Evolutionary conservation across 129 eudicot genomes (phyloP), one percentile per base, ranked within the genome.

Genomic region (Erigeron canadensis): DNA sequence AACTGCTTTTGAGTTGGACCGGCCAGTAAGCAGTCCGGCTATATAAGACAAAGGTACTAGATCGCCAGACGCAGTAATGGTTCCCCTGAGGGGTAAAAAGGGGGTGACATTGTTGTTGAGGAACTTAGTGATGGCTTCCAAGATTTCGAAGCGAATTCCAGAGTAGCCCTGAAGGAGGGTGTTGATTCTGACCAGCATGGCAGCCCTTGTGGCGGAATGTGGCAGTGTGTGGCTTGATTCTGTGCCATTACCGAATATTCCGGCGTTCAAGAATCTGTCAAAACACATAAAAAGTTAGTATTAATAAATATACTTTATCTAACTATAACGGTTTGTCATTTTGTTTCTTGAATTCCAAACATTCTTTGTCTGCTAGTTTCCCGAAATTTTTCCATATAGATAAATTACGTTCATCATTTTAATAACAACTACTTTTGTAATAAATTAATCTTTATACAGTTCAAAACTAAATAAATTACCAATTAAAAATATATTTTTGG

Each of bases 121-220:
- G 62, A 89, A 68, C 54, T 86, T 89, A 11, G 96, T 75, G 42
- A 86, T 72, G 79, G 88, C 92, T 75, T 86, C 89, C 46, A 89
- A 39, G 59, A 89, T 84, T 71, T 86, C 89, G 18, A 89, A 89
- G 12, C 96, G 79, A 58, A 89, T 89, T 70, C 96, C 96, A 11
- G 96, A 89, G 67, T 86, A 89, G 0, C 96, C 96, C 69, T 89
- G 96, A 34, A 86, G 89, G 63, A 89, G 96, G 69, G 96, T 89
- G 89, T 89, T 89, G 85, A 89, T 82, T 53, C 96, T 82, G 10
- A 89, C 96, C 0, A 89, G 81, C 87, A 89, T 89, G 19, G 96
- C 91, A 15, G 96, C 96, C 15, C 96, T 77, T 50, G 96, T 86
- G 19, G 92, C 89, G 0, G 91, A 80, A 42, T 75, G 87, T 5